These are phyloP conservation scores for Trebouxia sp. DNA, from an alignment of 139 green algal species.

Conservation along the genomic window DNA sequence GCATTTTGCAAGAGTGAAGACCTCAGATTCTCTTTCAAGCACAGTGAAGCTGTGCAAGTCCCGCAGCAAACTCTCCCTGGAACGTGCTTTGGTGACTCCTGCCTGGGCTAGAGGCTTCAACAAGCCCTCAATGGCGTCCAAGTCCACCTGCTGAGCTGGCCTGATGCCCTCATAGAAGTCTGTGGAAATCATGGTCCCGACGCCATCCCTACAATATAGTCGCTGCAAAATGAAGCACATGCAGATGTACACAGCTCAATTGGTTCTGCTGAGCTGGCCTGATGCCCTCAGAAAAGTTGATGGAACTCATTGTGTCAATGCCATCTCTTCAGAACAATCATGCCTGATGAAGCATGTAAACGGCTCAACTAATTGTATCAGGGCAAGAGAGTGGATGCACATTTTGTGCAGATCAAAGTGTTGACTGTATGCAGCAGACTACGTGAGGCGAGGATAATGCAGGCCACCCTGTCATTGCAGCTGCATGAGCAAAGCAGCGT, in stretches of 20 bases:
- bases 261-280: too few species aligned
- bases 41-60: conserved; percentile 57
- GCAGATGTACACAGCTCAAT: neutral
- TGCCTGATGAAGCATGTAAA: neutral
- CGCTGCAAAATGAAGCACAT: neutral
- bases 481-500: neutral
- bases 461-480: too few species aligned
- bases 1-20: conserved; percentile 27
- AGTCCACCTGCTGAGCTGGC: conserved; percentile 59
- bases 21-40: conserved; percentile 56
- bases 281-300: too few species aligned
- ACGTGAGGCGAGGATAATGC: too few species aligned
- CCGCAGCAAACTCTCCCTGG: conserved; percentile 29
- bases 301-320: too few species aligned
- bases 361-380: too few species aligned
- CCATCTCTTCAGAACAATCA: too few species aligned
- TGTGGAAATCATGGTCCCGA: conserved; percentile 90
- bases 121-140: conserved; percentile 57
- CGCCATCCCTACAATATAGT: conserved; percentile 67
- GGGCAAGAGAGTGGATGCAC: too few species aligned
- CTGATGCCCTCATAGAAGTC: conserved; percentile 94
- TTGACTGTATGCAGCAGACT: too few species aligned
- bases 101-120: conserved; percentile 55
- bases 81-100: conserved; percentile 48
- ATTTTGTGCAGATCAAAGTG: too few species aligned